Conservation (phyloP, 192 early-diverging fungal species). For the Cetraspora pellucida region DNA sequence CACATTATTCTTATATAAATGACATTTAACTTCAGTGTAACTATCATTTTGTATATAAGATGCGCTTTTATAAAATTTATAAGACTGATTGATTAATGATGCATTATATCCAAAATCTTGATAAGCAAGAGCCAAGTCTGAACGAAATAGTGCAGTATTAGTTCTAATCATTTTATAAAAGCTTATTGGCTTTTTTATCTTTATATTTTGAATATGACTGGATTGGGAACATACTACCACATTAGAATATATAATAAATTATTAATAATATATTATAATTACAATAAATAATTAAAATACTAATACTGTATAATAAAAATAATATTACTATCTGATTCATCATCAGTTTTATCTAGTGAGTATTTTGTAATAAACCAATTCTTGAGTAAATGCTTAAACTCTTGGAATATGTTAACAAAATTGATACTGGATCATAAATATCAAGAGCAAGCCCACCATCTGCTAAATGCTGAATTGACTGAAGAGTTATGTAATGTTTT, state of each 20-base stretch:
- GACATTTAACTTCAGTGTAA: background rate
- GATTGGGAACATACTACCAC: background rate
- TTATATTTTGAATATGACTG: background rate
- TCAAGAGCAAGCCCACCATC: background rate
- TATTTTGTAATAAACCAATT: background rate
- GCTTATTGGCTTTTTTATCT: background rate
- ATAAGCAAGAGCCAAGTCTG: background rate
- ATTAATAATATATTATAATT: no score
- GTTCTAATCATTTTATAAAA: background rate
- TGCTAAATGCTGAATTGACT: background rate
- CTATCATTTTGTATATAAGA: background rate
- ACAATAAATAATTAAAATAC: background rate
- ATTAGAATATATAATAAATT: background rate
- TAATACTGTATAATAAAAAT: background rate
- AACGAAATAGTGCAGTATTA: background rate
- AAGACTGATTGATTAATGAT: background rate
- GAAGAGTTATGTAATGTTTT: background rate
- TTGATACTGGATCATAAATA: background rate
- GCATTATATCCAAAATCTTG: background rate
- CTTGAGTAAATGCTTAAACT: background rate
- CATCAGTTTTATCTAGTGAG: background rate
- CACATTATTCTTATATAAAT: background rate
- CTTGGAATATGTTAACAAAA: background rate
- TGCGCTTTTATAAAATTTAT: background rate
- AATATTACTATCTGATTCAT: background rate